A percentile compares a stretch with the other conserved stretches of the same genome.
Conservation (phyloP, 345 rosid genomes). For the Punica granatum region DNA sequence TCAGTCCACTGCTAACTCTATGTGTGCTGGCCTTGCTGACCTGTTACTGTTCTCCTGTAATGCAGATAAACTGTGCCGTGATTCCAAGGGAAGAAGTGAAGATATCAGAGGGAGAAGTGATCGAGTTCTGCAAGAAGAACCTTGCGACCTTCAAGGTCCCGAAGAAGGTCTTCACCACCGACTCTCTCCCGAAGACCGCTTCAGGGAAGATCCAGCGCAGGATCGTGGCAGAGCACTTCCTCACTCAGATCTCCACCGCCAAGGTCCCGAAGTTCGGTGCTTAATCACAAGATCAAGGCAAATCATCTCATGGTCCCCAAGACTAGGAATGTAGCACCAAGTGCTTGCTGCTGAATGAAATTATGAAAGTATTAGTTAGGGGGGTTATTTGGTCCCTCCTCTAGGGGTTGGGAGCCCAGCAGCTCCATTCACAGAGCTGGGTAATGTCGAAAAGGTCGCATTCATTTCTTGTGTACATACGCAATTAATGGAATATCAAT, state of each 20-base stretch:
- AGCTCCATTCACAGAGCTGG: neutral
- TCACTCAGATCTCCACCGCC: constrained; percentile 30
- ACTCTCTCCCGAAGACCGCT: constrained; percentile 49
- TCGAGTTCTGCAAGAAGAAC: constrained; percentile 60
- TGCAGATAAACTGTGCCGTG: constrained; percentile 82
- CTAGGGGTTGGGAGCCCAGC: neutral
- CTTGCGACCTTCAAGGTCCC: constrained; percentile 82
- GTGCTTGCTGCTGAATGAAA: neutral
- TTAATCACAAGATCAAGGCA: neutral
- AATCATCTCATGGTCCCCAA: neutral
- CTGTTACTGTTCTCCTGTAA: neutral
- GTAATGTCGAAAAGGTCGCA: neutral
- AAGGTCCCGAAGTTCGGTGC: constrained; percentile 23
- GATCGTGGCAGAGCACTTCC: constrained; percentile 57
- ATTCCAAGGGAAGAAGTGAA: constrained; percentile 64
- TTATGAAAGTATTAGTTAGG: neutral
- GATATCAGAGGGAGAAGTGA: constrained; percentile 49
- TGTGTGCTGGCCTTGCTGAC: neutral
- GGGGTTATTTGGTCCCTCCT: neutral
- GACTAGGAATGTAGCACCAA: neutral
- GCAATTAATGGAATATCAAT: neutral
- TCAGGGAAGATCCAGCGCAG: constrained; percentile 64
- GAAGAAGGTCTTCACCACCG: constrained; percentile 53
- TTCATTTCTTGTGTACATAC: constrained; percentile 1
- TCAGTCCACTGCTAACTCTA: neutral